phyloP scores from a whole-genome alignment of 2,329 filamentous ascomycete species.

The Neofusicoccum kwambonambiense region DNA sequence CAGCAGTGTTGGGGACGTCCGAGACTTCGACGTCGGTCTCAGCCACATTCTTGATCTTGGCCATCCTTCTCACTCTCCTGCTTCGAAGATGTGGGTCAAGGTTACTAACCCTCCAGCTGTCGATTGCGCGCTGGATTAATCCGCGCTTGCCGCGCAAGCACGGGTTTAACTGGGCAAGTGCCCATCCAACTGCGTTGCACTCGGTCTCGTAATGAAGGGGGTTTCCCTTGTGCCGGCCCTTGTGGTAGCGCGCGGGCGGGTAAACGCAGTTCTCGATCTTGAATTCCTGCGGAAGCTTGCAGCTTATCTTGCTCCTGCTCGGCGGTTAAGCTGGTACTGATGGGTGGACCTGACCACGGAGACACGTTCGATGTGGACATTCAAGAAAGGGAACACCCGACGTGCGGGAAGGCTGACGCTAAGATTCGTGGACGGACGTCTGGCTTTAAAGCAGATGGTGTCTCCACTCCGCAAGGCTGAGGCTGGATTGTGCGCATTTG shows the following conservation, averaged over 20 bases:
- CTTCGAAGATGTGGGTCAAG: slow-evolving; percentile 89
- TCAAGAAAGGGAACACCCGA: too few relatives aligned
- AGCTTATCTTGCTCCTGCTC: too few relatives aligned
- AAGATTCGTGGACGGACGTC: too few relatives aligned
- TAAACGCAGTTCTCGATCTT: slow-evolving; percentile 99
- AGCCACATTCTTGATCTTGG: slow-evolving; percentile 77
- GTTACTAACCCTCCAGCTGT: slow-evolving; percentile 99
- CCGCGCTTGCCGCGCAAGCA: slow-evolving; percentile 89
- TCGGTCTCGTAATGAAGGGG: slow-evolving; percentile 95
- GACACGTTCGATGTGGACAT: too few relatives aligned
- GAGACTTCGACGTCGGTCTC: too few relatives aligned
- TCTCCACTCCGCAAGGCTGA: too few relatives aligned
- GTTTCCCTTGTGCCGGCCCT: slow-evolving; percentile 96
- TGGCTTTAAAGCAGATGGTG: too few relatives aligned
- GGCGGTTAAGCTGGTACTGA: too few relatives aligned
- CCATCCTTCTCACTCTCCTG: slow-evolving; percentile 88
- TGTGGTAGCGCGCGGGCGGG: slow-evolving; percentile 87
- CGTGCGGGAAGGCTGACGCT: too few relatives aligned
- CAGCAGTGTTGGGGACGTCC: too few relatives aligned
- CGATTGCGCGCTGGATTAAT: slow-evolving; percentile 92
- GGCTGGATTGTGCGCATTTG: too few relatives aligned
- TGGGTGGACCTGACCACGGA: too few relatives aligned
- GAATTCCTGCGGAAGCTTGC: slow-evolving; percentile 78
- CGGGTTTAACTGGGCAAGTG: slow-evolving; percentile 87
- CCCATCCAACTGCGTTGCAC: slow-evolving; percentile 99